Conservation (phyloP, 306 rosid species). For the Pterocarpus macrocarpus region DNA sequence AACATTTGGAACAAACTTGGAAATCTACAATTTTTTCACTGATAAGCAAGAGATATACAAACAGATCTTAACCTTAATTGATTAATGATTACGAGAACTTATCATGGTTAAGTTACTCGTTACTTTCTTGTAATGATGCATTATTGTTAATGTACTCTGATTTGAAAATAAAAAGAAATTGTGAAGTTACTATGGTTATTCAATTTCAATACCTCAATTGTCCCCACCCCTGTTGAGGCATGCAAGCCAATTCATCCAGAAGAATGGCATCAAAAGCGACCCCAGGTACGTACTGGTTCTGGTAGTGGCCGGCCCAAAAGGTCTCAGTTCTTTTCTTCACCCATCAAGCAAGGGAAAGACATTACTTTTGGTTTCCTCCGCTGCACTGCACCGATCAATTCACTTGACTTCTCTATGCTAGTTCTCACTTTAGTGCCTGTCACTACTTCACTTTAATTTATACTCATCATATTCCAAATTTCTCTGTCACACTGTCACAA, state of each 20-base stretch:
- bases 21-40: too few relatives aligned
- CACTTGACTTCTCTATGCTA: slow-evolving; percentile 22
- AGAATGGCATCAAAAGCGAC: slow-evolving; percentile 48
- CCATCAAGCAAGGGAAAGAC: slow-evolving; percentile 54
- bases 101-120: neutral
- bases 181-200: neutral
- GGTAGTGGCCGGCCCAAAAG: slow-evolving; percentile 51
- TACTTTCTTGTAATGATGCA: neutral
- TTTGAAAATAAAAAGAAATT: neutral
- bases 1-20: too few relatives aligned
- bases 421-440: slow-evolving; percentile 39
- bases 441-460: slow-evolving; percentile 36
- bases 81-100: neutral
- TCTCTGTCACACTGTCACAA: slow-evolving; percentile 34
- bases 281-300: slow-evolving; percentile 33
- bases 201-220: neutral
- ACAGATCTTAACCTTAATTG: neutral
- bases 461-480: slow-evolving; percentile 57
- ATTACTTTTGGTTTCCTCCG: slow-evolving; percentile 47
- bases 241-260: neutral
- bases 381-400: slow-evolving; percentile 36
- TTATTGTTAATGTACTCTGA: neutral
- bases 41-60: neutral
- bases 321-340: slow-evolving; percentile 46
- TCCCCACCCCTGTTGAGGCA: neutral